phyloP scores from a whole-genome alignment of 2,329 filamentous ascomycete genomes.

The Epichloe coenophiala region DNA sequence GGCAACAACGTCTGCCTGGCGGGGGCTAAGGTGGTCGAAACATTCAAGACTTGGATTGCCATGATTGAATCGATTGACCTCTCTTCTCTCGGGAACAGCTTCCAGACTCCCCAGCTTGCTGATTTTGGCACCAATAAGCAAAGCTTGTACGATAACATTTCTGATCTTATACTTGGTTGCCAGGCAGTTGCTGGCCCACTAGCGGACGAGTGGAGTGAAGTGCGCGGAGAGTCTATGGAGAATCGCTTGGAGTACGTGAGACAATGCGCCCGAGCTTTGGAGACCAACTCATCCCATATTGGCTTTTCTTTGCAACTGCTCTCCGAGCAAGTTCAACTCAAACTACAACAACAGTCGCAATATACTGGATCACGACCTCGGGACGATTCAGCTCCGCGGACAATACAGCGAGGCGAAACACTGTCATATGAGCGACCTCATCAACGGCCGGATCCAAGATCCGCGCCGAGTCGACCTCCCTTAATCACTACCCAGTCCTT shows the following conservation, averaged over 20 bases:
- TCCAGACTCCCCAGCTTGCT: conserved; percentile 71
- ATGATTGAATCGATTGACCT: conserved; percentile 88
- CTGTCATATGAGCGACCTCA: conserved; percentile 43
- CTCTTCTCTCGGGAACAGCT: conserved; percentile 59
- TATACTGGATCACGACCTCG: conserved; percentile 26
- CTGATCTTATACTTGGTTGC: conserved; percentile 75
- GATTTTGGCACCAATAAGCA: conserved; percentile 91
- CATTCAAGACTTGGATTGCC: conserved; percentile 79
- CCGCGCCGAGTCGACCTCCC: conserved; percentile 28
- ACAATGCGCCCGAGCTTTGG: conserved; percentile 63
- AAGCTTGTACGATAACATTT: conserved; percentile 82
- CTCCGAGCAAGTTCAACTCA: conserved; percentile 61
- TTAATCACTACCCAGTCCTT: conserved; percentile 48
- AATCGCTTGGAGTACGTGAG: conserved; percentile 72
- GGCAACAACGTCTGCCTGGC: conserved; percentile 71
- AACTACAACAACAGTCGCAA: conserved; percentile 26
- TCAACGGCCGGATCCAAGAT: conserved; percentile 41
- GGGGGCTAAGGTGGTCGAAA: conserved; percentile 69
- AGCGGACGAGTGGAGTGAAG: conserved; percentile 88
- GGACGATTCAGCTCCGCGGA: conserved; percentile 33
- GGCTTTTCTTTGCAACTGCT: conserved; percentile 79
- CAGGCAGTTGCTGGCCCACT: conserved; percentile 86
- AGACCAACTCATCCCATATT: conserved; percentile 76
- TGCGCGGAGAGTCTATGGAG: conserved; percentile 81
- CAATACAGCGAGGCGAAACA: conserved; percentile 42